Evolutionary conservation across 106 monocot species (phyloP), one percentile per base, ranked within the genome.

Genomic region (Dactylorhiza incarnata): DNA sequence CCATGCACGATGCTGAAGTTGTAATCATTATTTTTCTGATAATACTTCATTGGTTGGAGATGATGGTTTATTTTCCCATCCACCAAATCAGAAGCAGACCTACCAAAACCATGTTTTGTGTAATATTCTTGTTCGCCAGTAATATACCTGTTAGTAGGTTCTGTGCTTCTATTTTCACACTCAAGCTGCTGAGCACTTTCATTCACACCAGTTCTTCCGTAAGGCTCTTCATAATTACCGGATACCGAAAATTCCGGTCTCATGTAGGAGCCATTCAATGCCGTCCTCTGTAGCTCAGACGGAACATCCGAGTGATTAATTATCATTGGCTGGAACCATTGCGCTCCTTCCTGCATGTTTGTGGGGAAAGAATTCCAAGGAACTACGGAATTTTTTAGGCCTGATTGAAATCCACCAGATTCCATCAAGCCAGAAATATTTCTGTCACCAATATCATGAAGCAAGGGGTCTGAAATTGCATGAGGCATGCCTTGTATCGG

Each of bases 401-500:
- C 70, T 29, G 81, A 62, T 51, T 46, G 49, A 23, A 81, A 20
- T 15, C 8, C 12, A 14, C 45, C 26, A 44, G 37, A 26, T 78
- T 83, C 79, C 25, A 55, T 49, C 25, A 74, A 48, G 72, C 49
- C 44, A 16, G 71, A 66, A 66, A 73, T 70, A 68, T 58, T 48
- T 26, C 37, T 79, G 19, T 62, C 78, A 59, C 43, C 24, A 12
- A 76, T 48, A 3, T 84, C 84, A 75, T 82, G 86, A 76, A 93
- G 71, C 68, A 85, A 22, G 61, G 93, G 66, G 76, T 96, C 90
- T 77, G 93, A 91, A 74, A 81, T 85, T 45, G 85, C 90, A 87
- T 90, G 90, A 71, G 84, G 80, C 62, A 92, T 75, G 17, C 74
- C 80, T 76, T 76, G 84, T 47, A 49, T 23, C 59, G 76, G 82